Conservation (phyloP, 352 stramenopile genomes). For the Globisporangium radiosum region DNA sequence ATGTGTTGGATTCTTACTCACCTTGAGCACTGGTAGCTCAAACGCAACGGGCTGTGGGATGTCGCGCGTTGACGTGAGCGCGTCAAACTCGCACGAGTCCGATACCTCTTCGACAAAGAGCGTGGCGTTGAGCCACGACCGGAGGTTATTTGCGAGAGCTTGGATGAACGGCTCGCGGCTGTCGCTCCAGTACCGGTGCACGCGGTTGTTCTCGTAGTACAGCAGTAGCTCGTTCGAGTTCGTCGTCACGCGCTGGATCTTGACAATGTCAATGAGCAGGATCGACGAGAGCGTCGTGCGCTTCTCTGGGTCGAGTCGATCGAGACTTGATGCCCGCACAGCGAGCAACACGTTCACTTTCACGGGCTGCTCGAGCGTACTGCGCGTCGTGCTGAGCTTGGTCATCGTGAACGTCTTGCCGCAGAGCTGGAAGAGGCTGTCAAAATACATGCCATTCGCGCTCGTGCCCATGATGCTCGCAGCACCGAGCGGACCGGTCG, state of each 20-base stretch:
- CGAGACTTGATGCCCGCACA: slow-evolving; percentile 70
- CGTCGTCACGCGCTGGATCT: slow-evolving; percentile 79
- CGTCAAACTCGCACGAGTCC: slow-evolving; percentile 81
- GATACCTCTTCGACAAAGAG: slow-evolving; percentile 81
- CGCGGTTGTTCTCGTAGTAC: slow-evolving; percentile 84
- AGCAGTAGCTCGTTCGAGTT: slow-evolving; percentile 81
- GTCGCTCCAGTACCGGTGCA: slow-evolving; percentile 85
- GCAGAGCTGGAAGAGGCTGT: slow-evolving; percentile 81
- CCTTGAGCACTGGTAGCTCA: slow-evolving; percentile 80
- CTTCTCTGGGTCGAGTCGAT: slow-evolving; percentile 60
- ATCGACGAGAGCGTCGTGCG: slow-evolving; percentile 73
- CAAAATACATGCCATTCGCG: slow-evolving; percentile 79
- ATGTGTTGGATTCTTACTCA: slow-evolving; percentile 72
- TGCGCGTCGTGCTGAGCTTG: slow-evolving; percentile 78
- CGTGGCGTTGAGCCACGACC: slow-evolving; percentile 77
- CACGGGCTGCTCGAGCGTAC: slow-evolving; percentile 53
- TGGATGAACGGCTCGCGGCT: slow-evolving; percentile 84
- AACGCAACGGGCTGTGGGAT: slow-evolving; percentile 78
- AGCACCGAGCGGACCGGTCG: slow-evolving; percentile 16
- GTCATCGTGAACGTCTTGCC: slow-evolving; percentile 82
- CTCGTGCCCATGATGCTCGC: slow-evolving; percentile 15
- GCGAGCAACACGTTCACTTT: slow-evolving; percentile 70
- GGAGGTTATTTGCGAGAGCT: slow-evolving; percentile 80
- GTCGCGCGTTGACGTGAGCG: slow-evolving; percentile 64
- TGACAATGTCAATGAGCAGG: slow-evolving; percentile 83